Percentiles rank a stretch among this genome's conserved stretches.
Evolutionary conservation across 2,329 filamentous ascomycete genomes (phyloP).

Genomic region (Colletotrichum tropicicola): DNA sequence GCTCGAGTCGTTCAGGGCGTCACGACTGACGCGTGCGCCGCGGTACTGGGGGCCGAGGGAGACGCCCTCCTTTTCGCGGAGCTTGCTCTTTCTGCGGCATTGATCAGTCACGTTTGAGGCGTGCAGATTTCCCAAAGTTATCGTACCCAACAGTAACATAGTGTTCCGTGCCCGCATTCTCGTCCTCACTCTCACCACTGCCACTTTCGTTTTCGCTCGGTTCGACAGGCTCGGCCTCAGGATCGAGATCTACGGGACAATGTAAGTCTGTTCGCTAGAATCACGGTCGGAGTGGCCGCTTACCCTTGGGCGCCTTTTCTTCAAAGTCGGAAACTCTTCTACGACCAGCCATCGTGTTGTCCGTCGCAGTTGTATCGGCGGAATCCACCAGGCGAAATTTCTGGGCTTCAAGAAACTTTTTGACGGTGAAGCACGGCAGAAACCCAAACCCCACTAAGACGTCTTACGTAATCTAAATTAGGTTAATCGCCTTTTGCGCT

Average conservation of each 20-base stretch:
- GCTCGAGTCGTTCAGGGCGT: constrained; percentile 54
- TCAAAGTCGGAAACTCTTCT: constrained; percentile 28
- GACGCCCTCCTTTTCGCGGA: constrained; percentile 76
- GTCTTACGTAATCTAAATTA: constrained; percentile 4
- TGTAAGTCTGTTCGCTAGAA: neutral
- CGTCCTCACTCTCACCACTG: constrained; percentile 48
- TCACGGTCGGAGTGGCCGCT: neutral
- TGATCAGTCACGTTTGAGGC: neutral
- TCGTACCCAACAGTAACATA: constrained; percentile 78
- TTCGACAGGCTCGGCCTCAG: constrained; percentile 26
- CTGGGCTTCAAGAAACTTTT: constrained; percentile 32
- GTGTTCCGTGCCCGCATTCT: constrained; percentile 79
- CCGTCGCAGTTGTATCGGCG: neutral
- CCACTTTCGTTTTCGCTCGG: constrained; percentile 54
- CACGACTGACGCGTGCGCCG: constrained; percentile 78
- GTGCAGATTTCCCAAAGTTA: neutral
- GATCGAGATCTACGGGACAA: constrained; percentile 27
- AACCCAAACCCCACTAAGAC: constrained; percentile 3
- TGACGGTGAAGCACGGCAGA: constrained; percentile 32
- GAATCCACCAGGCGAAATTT: constrained; percentile 27
- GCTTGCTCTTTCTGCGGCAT: constrained; percentile 75
- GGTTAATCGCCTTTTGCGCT: too few relatives aligned
- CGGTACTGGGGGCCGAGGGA: constrained; percentile 82
- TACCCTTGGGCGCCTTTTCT: constrained; percentile 31
- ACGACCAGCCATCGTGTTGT: constrained; percentile 13